Evolutionary conservation across 805 yeast species (phyloP).

Genomic region (Saturnispora serradocipensis): DNA sequence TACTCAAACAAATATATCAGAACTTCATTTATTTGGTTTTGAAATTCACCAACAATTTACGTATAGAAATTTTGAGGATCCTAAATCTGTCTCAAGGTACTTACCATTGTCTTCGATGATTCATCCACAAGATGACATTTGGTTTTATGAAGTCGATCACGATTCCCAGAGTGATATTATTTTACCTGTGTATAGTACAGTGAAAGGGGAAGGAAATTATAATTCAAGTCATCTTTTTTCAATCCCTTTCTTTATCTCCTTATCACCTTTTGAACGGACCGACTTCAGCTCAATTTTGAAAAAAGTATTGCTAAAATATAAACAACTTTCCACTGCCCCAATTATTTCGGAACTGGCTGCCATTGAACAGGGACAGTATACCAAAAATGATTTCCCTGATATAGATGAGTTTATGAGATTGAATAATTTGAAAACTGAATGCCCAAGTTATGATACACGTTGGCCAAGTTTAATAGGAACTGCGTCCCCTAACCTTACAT

Average conservation of each 20-base stretch:
- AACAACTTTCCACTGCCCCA: constrained; percentile 39
- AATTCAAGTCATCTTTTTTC: constrained; percentile 48
- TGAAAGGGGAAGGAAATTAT: constrained; percentile 27
- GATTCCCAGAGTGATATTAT: constrained; percentile 41
- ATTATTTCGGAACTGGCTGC: constrained; percentile 22
- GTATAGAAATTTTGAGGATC: constrained; percentile 55
- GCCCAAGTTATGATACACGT: constrained; percentile 3
- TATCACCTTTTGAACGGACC: constrained; percentile 41
- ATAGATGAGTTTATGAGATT: constrained; percentile 8
- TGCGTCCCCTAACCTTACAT: constrained; percentile 5
- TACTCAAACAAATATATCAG: constrained; percentile 31
- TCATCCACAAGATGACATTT: constrained; percentile 49
- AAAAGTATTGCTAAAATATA: constrained; percentile 44
- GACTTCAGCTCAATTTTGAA: constrained; percentile 51
- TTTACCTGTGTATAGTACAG: constrained; percentile 51
- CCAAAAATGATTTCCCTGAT: constrained; percentile 21
- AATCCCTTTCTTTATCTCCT: constrained; percentile 62
- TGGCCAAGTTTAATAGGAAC: constrained; percentile 1
- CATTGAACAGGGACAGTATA: constrained; percentile 13
- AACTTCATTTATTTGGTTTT: constrained; percentile 37
- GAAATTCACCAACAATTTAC: constrained; percentile 63
- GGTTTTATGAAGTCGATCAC: constrained; percentile 41
- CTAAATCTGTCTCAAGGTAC: constrained; percentile 45
- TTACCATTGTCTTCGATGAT: constrained; percentile 64
- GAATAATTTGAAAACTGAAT: background rate